Evolutionary conservation across 1,284 basidiomycete species (phyloP), one percentile per base, ranked within the genome.

Genomic region (Sparassis latifolia): DNA sequence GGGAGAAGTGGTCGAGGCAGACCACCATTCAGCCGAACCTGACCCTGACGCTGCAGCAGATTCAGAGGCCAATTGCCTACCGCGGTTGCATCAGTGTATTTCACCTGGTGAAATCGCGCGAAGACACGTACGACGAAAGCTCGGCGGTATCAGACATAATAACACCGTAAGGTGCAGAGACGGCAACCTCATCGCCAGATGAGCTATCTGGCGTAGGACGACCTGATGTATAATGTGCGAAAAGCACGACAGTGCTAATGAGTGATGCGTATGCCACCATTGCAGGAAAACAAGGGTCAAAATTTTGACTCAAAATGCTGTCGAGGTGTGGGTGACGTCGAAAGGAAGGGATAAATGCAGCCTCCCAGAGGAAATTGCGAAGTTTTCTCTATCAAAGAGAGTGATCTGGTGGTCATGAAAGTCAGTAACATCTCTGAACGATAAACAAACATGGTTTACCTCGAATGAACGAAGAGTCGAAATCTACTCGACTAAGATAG

Each of bases 381-480:
- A 66, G 65, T 58, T 20, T 20, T 70, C 79, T 84, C 82, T 85
- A 69, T 83, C 83, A 80, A 86, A 85, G 82, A 84, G 78, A 70
- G 72, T 75, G 76, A 80, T 80, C 78, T 80, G 58, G 31, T 33
- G 37, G 5, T 53, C 42, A 20, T 20, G 20, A 20, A 20, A 20
- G 20, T 20, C 20, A 20, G 20, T 20, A 20, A 20, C 20, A 20
- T 20, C 20, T 20, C 20, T 20, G 20, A 29, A 42, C 62, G 29
- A 62, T 60, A 42, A 38, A 45, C 29, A 38, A 5, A 44, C 33
- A 46, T 32, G 49, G 50, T 38, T 28, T 28, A 66, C 58, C 77
- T 77, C 79, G 57, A 59, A 78, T 67, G 73, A 80, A 81, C 70
- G 70, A 70, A 71, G 62, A 70, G 76, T 75, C 77, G 79, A 79